Conservation (phyloP, 2,329 filamentous ascomycete species). For the Hypomyces perniciosus region DNA sequence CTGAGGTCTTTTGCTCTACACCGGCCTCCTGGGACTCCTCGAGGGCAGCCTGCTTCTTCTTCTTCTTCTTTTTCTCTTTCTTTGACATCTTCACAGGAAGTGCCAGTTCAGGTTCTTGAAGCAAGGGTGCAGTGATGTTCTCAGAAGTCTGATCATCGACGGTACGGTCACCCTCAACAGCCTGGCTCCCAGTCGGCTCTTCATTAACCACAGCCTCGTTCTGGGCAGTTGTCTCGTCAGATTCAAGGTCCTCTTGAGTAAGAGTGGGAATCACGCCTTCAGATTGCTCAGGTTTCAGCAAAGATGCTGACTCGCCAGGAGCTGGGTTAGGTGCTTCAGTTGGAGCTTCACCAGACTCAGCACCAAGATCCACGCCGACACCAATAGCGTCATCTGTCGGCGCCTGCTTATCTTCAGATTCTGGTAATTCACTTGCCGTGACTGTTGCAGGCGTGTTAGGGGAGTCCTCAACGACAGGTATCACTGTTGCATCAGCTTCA, state of each 20-base stretch:
- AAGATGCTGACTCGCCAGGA: too few species aligned
- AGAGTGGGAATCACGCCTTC: too few species aligned
- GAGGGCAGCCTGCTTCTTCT: constrained; percentile 24
- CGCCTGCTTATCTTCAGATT: neutral
- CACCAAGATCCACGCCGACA: neutral
- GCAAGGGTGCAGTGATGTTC: neutral
- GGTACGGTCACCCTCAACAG: neutral
- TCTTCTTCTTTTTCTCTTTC: constrained; percentile 31
- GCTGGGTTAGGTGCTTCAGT: neutral
- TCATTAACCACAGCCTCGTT: neutral
- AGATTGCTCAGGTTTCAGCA: too few species aligned
- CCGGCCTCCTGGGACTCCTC: constrained; percentile 16
- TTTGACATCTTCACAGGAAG: constrained; percentile 25
- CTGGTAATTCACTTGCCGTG: neutral
- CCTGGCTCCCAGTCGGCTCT: neutral
- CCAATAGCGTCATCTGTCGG: neutral
- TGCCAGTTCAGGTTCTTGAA: constrained; percentile 9
- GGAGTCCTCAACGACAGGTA: neutral
- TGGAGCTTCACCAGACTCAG: neutral
- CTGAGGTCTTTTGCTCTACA: constrained; percentile 14
- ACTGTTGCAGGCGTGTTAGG: neutral
- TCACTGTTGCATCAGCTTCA: neutral
- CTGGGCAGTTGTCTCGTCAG: neutral
- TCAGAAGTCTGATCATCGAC: neutral
- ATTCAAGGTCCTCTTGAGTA: too few species aligned